phyloP scores from a whole-genome alignment of 768 basidiomycete species.

The Leccinum pellstonianum region DNA sequence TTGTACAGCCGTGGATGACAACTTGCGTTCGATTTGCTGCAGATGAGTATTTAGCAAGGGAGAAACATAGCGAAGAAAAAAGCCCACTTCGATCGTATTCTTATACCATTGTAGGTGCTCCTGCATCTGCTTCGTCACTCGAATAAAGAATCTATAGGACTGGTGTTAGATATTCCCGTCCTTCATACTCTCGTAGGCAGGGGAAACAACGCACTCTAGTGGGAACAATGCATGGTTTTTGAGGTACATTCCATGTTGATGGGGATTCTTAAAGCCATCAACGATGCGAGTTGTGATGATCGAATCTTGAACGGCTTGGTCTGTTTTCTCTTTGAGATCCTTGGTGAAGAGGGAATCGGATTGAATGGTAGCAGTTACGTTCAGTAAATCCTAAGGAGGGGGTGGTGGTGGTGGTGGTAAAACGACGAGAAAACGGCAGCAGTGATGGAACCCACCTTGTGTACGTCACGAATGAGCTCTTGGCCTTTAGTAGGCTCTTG shows the following conservation, averaged over 20 bases:
- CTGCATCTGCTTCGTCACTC: constrained; percentile 69
- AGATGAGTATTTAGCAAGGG: background rate
- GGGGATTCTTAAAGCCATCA: constrained; percentile 75
- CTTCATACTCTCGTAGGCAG: background rate
- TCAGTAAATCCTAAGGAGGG: constrained; percentile 58
- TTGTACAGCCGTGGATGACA: constrained; percentile 64
- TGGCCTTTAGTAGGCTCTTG: constrained; percentile 73
- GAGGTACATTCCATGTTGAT: constrained; percentile 64
- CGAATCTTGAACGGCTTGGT: constrained; percentile 77
- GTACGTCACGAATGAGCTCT: constrained; percentile 62
- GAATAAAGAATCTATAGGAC: constrained; percentile 60
- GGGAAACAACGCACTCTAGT: constrained; percentile 55
- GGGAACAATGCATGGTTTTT: constrained; percentile 83
- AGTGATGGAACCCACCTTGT: constrained; percentile 49
- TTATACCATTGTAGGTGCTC: constrained; percentile 78
- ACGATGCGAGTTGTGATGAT: constrained; percentile 75
- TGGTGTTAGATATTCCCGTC: background rate
- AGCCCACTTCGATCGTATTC: constrained; percentile 68
- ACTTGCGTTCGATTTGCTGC: constrained; percentile 70
- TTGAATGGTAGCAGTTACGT: constrained; percentile 59
- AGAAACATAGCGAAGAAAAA: background rate
- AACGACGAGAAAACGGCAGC: background rate
- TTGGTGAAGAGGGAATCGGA: constrained; percentile 64
- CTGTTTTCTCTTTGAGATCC: constrained; percentile 72
- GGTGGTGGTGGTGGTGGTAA: background rate